Percentiles rank a stretch among this genome's conserved stretches.
phyloP scores from a whole-genome alignment of 1,284 basidiomycete species.

The Ceratobasidium sp. region DNA sequence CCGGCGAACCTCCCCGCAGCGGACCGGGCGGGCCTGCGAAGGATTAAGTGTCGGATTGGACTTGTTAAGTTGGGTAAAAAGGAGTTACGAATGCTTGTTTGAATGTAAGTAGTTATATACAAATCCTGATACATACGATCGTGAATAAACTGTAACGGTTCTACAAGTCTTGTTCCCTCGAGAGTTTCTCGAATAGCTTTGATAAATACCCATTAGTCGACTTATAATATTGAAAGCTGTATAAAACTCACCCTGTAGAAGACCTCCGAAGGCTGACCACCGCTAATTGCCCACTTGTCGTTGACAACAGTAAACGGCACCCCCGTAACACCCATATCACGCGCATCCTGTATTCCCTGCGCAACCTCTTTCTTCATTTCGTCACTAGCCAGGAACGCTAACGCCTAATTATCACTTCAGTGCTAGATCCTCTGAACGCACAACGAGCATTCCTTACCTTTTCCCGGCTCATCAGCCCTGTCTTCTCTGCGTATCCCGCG shows the following conservation, averaged over 20 bases:
- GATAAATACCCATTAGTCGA: neutral
- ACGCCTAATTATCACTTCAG: constrained; percentile 53
- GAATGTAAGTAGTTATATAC: neutral
- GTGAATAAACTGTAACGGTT: neutral
- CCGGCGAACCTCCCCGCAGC: neutral
- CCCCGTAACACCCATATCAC: constrained; percentile 78
- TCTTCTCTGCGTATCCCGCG: constrained; percentile 70
- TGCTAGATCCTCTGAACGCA: neutral
- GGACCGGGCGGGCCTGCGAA: neutral
- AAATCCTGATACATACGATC: constrained; percentile 3
- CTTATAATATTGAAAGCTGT: neutral
- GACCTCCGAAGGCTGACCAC: constrained; percentile 78
- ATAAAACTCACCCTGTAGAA: constrained; percentile 71
- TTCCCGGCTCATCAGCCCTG: constrained; percentile 71
- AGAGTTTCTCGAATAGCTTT: constrained; percentile 40
- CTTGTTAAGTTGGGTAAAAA: too few species aligned
- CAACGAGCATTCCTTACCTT: constrained; percentile 64
- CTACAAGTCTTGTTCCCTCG: constrained; percentile 39
- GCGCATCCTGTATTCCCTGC: constrained; percentile 74
- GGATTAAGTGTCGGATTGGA: neutral
- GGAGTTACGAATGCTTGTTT: neutral
- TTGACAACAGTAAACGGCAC: constrained; percentile 86
- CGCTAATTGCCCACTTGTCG: constrained; percentile 81
- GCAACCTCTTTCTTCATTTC: constrained; percentile 77
- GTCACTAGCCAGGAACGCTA: constrained; percentile 74